Conservation (phyloP, 2,329 filamentous ascomycete genomes). For the Chlorencoelia australis region DNA sequence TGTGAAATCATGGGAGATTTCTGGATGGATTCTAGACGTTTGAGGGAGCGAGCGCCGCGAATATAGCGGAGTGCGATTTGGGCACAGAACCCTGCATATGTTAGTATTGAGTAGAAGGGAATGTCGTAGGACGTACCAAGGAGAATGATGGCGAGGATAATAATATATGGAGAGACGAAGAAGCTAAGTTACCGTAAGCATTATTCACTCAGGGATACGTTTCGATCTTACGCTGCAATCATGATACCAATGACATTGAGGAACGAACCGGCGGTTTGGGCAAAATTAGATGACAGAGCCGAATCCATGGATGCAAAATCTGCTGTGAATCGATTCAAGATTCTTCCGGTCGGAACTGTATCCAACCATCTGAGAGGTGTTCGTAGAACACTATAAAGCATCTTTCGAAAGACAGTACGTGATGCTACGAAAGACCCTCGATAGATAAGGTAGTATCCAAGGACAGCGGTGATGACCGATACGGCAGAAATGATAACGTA, state of each 20-base stretch:
- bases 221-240: slow-evolving; percentile 37
- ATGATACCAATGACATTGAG: slow-evolving; percentile 54
- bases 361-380: slow-evolving; percentile 68
- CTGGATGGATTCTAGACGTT: slow-evolving; percentile 62
- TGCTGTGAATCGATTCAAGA: slow-evolving; percentile 66
- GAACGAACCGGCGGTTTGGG: slow-evolving; percentile 45
- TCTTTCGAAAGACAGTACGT: slow-evolving; percentile 50
- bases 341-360: slow-evolving; percentile 62
- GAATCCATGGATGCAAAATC: slow-evolving; percentile 67
- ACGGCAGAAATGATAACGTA: slow-evolving; percentile 51
- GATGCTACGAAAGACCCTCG: slow-evolving; percentile 56
- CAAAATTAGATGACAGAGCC: slow-evolving; percentile 50
- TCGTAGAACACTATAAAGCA: slow-evolving; percentile 56
- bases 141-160: slow-evolving; percentile 42
- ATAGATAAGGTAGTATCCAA: slow-evolving; percentile 51
- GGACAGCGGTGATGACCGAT: slow-evolving; percentile 37
- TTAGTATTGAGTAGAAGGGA: background rate
- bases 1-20: slow-evolving; percentile 63
- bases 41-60: slow-evolving; percentile 57
- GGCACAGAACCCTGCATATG: slow-evolving; percentile 29
- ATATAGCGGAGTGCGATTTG: slow-evolving; percentile 48
- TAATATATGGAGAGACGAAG: slow-evolving; percentile 56
- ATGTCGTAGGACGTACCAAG: slow-evolving; percentile 25
- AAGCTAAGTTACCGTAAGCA: slow-evolving; percentile 8
- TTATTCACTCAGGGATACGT: background rate